phyloP scores from a whole-genome alignment of 2,329 filamentous ascomycete species.

The Scortechinia acanthostroma region DNA sequence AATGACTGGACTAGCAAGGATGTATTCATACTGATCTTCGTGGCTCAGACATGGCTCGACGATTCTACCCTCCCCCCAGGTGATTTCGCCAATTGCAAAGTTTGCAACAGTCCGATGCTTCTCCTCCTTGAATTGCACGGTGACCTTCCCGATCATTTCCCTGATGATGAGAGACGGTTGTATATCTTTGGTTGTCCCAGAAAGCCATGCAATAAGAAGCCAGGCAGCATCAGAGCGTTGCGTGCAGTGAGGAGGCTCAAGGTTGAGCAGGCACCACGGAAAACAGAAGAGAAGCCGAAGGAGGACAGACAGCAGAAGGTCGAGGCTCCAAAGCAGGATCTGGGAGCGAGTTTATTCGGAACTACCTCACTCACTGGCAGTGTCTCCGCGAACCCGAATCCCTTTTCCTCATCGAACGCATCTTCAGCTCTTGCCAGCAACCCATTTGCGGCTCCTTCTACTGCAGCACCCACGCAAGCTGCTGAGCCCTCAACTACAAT shows the following conservation, averaged over 20 bases:
- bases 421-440: no score
- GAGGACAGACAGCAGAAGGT: slow-evolving; percentile 4
- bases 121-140: slow-evolving; percentile 60
- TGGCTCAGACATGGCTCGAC: slow-evolving; percentile 50
- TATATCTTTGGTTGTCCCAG: slow-evolving; percentile 56
- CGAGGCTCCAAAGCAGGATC: neutral
- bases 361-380: neutral
- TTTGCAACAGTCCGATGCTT: slow-evolving; percentile 52
- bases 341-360: neutral
- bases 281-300: neutral
- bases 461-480: neutral
- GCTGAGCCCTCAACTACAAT: neutral
- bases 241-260: slow-evolving; percentile 20
- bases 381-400: neutral
- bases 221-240: slow-evolving; percentile 49
- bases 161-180: slow-evolving; percentile 54
- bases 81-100: slow-evolving; percentile 56
- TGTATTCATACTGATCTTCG: no score
- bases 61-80: slow-evolving; percentile 41
- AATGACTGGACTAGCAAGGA: no score
- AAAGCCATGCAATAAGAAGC: slow-evolving; percentile 54
- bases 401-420: neutral
- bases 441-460: neutral
- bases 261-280: slow-evolving; percentile 2
- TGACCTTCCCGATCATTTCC: slow-evolving; percentile 49